These are phyloP conservation scores for Neurospora crassa DNA, from an alignment of 2,329 filamentous ascomycete species.

Conservation along the genomic window DNA sequence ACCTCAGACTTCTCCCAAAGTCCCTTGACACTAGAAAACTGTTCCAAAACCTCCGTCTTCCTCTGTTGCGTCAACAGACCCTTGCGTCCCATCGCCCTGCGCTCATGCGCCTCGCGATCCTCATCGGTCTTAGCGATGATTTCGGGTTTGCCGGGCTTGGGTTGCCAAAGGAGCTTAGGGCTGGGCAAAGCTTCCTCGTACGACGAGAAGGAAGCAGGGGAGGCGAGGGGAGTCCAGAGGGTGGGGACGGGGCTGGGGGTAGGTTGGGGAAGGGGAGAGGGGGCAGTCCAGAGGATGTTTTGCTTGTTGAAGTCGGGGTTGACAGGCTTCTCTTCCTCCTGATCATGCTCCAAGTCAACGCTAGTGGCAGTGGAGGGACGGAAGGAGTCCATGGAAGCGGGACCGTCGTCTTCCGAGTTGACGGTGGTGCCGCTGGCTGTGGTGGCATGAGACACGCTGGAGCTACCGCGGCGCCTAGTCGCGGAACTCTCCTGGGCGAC, in stretches of 20 bases:
- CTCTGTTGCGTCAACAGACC: slow-evolving; percentile 10
- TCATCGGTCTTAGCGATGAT: slow-evolving; percentile 4
- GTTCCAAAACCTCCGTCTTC: slow-evolving; percentile 17
- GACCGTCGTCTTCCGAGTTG: not conserved
- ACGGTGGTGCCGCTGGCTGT: not conserved
- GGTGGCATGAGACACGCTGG: not conserved
- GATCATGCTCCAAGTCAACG: not conserved
- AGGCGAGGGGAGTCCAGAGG: not conserved
- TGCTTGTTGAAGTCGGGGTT: not conserved
- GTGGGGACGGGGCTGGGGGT: not conserved
- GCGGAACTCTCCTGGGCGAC: not conserved
- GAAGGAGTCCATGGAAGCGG: not conserved
- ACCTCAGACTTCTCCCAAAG: slow-evolving; percentile 9
- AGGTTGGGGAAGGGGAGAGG: not conserved
- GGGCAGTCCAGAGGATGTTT: not conserved
- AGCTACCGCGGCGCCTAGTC: not conserved
- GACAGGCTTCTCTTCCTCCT: not conserved
- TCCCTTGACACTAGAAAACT: slow-evolving; percentile 8
- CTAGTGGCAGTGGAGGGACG: not conserved
- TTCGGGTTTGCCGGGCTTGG: not conserved
- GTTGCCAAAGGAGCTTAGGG: not conserved
- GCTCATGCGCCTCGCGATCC: slow-evolving; percentile 9
- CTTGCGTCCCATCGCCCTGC: slow-evolving; percentile 9
- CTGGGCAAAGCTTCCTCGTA: not conserved
- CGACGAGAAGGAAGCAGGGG: not conserved